Percentiles rank a stretch among this genome's conserved stretches.
phyloP scores from a whole-genome alignment of 2,329 filamentous ascomycete species.

The Scorias spongiosa region DNA sequence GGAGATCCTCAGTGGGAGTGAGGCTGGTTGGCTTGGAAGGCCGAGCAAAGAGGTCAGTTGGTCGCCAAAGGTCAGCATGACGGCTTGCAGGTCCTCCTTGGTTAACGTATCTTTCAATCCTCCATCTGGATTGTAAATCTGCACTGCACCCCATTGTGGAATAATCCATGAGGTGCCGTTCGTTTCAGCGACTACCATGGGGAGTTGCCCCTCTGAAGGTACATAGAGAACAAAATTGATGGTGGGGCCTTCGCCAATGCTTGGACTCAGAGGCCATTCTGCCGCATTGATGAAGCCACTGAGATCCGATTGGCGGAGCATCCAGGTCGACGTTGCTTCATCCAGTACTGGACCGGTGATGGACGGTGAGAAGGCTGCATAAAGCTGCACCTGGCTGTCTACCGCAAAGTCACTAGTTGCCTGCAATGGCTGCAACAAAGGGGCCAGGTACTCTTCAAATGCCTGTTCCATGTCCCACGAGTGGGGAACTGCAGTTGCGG shows the following conservation, averaged over 20 bases:
- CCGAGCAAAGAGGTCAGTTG: conserved; percentile 82
- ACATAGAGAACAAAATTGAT: conserved; percentile 93
- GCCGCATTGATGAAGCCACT: conserved; percentile 94
- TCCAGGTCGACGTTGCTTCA: conserved; percentile 42
- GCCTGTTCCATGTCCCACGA: conserved; percentile 84
- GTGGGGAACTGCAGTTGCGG: conserved; percentile 59
- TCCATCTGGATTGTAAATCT: conserved; percentile 43
- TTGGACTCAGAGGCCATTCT: conserved; percentile 91
- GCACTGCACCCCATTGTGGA: conserved; percentile 81
- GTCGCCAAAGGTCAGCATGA: conserved; percentile 78
- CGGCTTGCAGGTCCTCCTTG: conserved; percentile 53
- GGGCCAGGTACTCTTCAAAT: conserved; percentile 64
- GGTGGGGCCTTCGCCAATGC: conserved; percentile 82
- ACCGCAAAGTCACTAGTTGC: conserved; percentile 90
- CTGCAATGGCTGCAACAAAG: conserved; percentile 62
- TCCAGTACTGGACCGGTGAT: conserved; percentile 43
- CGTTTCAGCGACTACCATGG: conserved; percentile 44
- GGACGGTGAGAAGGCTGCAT: conserved; percentile 54
- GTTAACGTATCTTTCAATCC: conserved; percentile 32
- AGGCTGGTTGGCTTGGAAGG: conserved; percentile 60
- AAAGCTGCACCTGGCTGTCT: conserved; percentile 90
- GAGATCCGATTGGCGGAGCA: conserved; percentile 68
- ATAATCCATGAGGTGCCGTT: conserved; percentile 72
- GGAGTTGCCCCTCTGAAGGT: conserved; percentile 50
- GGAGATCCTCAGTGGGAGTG: conserved; percentile 69